phyloP scores from a whole-genome alignment of 805 yeast genomes.

The Myxozyma kluyveri region DNA sequence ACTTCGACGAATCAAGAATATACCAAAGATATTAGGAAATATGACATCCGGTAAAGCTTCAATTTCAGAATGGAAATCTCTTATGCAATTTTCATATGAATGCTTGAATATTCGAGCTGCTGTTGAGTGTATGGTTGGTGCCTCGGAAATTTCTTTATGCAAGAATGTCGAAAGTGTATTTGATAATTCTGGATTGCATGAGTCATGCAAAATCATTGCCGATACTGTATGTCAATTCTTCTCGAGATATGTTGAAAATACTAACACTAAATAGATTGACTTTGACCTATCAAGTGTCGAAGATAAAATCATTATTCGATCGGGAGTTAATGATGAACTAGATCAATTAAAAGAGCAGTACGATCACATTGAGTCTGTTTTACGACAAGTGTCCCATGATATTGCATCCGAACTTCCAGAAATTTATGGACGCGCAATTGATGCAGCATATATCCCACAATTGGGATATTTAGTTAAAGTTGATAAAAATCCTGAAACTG shows the following conservation, averaged over 20 bases:
- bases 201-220: conserved; percentile 31
- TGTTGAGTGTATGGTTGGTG: background rate
- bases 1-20: conserved; percentile 38
- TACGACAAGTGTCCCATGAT: conserved; percentile 34
- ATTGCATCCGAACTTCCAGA: conserved; percentile 14
- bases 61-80: conserved; percentile 37
- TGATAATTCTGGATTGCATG: conserved; percentile 15
- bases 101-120: conserved; percentile 5
- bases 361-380: conserved; percentile 38
- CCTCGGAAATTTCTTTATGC: background rate
- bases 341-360: conserved; percentile 36
- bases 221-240: conserved; percentile 14
- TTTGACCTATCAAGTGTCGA: conserved; percentile 39
- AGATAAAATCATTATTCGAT: conserved; percentile 35
- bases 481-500: conserved; percentile 18
- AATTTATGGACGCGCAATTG: conserved; percentile 26
- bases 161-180: conserved; percentile 22
- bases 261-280: conserved; percentile 36
- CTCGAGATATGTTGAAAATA: background rate
- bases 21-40: conserved; percentile 30
- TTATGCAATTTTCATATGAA: conserved; percentile 5
- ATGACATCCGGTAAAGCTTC: conserved; percentile 36
- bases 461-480: conserved; percentile 44
- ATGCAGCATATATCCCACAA: conserved; percentile 48
- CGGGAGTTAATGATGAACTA: conserved; percentile 37